These are phyloP conservation scores for Pistacia atlantica DNA, from an alignment of 345 rosid genomes.

Conservation along the genomic window DNA sequence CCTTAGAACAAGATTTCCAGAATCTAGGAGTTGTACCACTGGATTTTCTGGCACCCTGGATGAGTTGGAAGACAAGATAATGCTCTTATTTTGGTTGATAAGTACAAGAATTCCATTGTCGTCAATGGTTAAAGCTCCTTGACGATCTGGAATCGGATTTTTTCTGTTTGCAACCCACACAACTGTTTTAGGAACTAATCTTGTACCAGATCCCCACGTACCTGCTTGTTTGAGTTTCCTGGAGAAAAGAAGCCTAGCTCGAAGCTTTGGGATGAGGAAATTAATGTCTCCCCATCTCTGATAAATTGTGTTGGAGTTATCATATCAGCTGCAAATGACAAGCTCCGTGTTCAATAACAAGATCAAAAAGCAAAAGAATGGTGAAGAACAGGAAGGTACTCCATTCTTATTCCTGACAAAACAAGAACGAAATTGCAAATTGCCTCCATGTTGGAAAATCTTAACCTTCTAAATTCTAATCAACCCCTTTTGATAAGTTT, in stretches of 20 bases:
- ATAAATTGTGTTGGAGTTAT: not conserved
- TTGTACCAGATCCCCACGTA: slow-evolving; percentile 59
- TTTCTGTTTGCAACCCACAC: slow-evolving; percentile 57
- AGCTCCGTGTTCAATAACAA: not conserved
- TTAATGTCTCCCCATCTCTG: not conserved
- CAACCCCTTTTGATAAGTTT: too few relatives aligned
- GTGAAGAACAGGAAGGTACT: not conserved
- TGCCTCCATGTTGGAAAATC: too few relatives aligned
- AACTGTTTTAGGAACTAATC: slow-evolving; percentile 17
- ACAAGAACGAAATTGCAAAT: too few relatives aligned
- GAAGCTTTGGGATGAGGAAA: slow-evolving; percentile 2
- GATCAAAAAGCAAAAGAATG: not conserved
- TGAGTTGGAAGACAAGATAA: too few relatives aligned
- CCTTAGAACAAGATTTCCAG: slow-evolving; percentile 50
- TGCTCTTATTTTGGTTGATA: too few relatives aligned
- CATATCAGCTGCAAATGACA: not conserved
- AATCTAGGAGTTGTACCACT: slow-evolving; percentile 21
- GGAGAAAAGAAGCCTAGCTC: slow-evolving; percentile 35
- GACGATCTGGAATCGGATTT: slow-evolving; percentile 14
- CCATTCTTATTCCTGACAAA: not conserved
- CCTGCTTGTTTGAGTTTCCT: slow-evolving; percentile 25
- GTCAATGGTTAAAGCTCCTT: too few relatives aligned
- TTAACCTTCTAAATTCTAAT: too few relatives aligned
- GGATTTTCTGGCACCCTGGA: too few relatives aligned
- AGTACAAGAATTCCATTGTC: too few relatives aligned